Base-by-base conservation (phyloP, 208 protist genomes). In the Plasmodiophora brassicae region DNA sequence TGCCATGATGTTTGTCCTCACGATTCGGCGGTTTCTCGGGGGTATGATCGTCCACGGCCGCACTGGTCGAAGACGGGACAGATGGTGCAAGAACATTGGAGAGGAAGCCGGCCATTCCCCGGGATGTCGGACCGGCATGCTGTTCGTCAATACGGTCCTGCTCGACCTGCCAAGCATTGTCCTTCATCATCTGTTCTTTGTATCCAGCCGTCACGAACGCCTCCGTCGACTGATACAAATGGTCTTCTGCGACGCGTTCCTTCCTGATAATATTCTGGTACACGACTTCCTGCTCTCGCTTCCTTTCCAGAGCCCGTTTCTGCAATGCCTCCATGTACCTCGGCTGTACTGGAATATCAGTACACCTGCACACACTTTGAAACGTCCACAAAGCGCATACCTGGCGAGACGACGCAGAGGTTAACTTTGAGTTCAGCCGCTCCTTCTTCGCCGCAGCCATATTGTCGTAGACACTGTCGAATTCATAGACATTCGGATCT, bases 161-260 rank as follows among this genome's bases (percentile, higher is more conserved):
- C 65, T 78, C 32, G 14, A 38, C 41, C n/a, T 78, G 65, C 65
- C 65, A 78, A 8, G 65, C 65, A 14, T 78, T 78, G n/a, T 78
- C 65, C 41, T 78, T 78, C 10, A 78, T 78, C 65, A 78, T 78
- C 65, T 78, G 65, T 5, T 5, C n/a, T 32, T 78, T 78, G 41
- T 78, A 78, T 36, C 65, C 65, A 32, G 65, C 5, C 32, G 65
- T 78, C 10, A 78, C n/a, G n/a, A 78, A 78, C n/a, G 65, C 65
- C n/a, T 78, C 65, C 20, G 65, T 78, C n/a, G 5, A 5, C n/a
- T 5, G 20, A 78, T 44, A 78, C n/a, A 36, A 36, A 5, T 78
- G 14, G n/a, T 78, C 65, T 32, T 78, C 65, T 14, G n/a, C 65
- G 41, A 78, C n/a, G 14, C 65, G 5, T 78, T 78, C 65, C n/a